phyloP scores from a whole-genome alignment of 768 basidiomycete genomes.

The Ramaria rubella region DNA sequence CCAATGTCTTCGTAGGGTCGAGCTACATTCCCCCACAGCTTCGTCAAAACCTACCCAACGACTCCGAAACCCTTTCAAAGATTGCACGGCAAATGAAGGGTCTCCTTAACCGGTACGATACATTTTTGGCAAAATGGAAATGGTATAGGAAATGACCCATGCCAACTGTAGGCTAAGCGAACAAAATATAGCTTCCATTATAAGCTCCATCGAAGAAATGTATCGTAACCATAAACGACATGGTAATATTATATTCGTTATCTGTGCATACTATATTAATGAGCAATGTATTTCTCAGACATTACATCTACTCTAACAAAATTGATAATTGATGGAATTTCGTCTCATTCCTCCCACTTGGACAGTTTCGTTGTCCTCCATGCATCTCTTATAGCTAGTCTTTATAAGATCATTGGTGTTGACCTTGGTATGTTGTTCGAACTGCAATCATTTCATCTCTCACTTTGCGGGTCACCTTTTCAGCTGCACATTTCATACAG shows the following conservation, averaged over 20 bases:
- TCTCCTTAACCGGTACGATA: slow-evolving; percentile 69
- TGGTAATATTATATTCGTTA: slow-evolving; percentile 38
- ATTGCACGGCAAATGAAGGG: slow-evolving; percentile 78
- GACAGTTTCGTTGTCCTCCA: slow-evolving; percentile 88
- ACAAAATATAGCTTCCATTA: slow-evolving; percentile 72
- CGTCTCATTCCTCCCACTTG: slow-evolving; percentile 70
- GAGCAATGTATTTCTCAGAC: slow-evolving; percentile 39
- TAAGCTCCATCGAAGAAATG: slow-evolving; percentile 66
- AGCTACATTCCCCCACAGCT: slow-evolving; percentile 82
- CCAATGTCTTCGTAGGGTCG: slow-evolving; percentile 25
- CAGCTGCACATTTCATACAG: slow-evolving; percentile 83
- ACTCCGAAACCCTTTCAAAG: slow-evolving; percentile 41
- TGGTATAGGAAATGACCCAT: neutral
- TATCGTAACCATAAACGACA: slow-evolving; percentile 75
- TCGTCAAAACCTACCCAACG: slow-evolving; percentile 41
- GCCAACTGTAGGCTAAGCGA: slow-evolving; percentile 66
- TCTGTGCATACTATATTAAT: neutral
- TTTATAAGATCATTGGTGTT: slow-evolving; percentile 76
- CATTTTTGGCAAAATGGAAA: neutral
- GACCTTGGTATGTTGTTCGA: slow-evolving; percentile 71
- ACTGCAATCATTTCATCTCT: neutral
- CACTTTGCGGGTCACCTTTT: neutral
- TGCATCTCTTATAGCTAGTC: slow-evolving; percentile 73
- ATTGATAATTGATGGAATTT: slow-evolving; percentile 72
- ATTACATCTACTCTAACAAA: slow-evolving; percentile 73